A percentile compares a stretch with the other conserved stretches of the same genome.
These are phyloP conservation scores for Yamadazyma sp. DNA, from an alignment of 805 yeast genomes.

Conservation along the genomic window DNA sequence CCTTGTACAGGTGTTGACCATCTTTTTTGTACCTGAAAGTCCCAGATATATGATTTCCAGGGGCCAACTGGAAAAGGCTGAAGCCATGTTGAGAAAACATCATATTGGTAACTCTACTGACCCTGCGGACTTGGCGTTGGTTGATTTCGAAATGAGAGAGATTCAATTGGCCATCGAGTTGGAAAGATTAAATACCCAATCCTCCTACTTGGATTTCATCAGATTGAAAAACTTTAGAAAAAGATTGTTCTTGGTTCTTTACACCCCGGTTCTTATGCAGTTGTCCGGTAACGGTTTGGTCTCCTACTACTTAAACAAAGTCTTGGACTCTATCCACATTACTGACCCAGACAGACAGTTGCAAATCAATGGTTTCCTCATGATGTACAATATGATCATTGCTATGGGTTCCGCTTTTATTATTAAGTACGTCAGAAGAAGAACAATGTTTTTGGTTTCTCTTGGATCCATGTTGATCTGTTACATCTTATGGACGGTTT, in stretches of 20 bases:
- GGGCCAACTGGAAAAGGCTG: slow-evolving; percentile 45
- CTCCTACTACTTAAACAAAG: slow-evolving; percentile 51
- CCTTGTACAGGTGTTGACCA: slow-evolving; percentile 32
- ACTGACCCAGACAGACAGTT: slow-evolving; percentile 46
- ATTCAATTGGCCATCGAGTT: slow-evolving; percentile 16
- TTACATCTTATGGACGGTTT: slow-evolving; percentile 26
- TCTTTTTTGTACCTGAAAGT: slow-evolving; percentile 48
- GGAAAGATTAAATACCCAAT: slow-evolving; percentile 14
- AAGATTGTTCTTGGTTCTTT: slow-evolving; percentile 13
- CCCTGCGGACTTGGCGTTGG: slow-evolving; percentile 16
- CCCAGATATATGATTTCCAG: slow-evolving; percentile 46
- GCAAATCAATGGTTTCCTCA: slow-evolving; percentile 51
- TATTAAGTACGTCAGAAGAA: slow-evolving; percentile 24
- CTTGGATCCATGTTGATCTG: slow-evolving; percentile 26
- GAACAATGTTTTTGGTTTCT: slow-evolving; percentile 27
- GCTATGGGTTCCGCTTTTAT: slow-evolving; percentile 21
- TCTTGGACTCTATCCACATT: slow-evolving; percentile 53
- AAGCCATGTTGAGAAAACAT: slow-evolving; percentile 35
- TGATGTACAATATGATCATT: slow-evolving; percentile 44
- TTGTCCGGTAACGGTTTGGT: slow-evolving; percentile 52
- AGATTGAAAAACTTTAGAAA: slow-evolving; percentile 10
- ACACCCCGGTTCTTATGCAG: slow-evolving; percentile 13
- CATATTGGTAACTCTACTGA: slow-evolving; percentile 37
- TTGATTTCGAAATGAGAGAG: slow-evolving; percentile 17
- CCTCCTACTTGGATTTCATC: slow-evolving; percentile 13